phyloP scores from a whole-genome alignment of 2,329 filamentous ascomycete species.

The Arthrinium phaeospermum region DNA sequence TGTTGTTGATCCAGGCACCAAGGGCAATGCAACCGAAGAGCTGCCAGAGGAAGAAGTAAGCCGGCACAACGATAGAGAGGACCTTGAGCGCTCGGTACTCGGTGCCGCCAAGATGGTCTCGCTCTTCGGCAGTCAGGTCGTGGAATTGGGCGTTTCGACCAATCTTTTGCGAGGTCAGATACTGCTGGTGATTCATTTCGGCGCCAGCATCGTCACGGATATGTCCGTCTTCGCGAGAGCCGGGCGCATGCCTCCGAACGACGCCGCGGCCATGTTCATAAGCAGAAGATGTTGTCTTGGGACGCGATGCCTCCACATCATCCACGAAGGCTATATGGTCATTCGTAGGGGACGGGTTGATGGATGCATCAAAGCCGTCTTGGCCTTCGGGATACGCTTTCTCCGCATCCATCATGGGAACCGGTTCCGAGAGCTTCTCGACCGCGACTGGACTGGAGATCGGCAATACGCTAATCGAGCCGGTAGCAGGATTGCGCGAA shows the following conservation, averaged over 20 bases:
- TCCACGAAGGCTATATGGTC: constrained; percentile 23
- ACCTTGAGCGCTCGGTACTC: constrained; percentile 58
- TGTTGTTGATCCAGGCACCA: constrained; percentile 53
- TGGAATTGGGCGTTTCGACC: constrained; percentile 56
- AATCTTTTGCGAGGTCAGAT: constrained; percentile 32
- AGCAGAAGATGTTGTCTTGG: constrained; percentile 11
- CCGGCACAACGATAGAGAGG: constrained; percentile 54
- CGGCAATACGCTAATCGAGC: constrained; percentile 6
- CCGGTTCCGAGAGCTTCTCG: constrained; percentile 19
- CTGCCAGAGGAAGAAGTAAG: constrained; percentile 62
- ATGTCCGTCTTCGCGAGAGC: not conserved
- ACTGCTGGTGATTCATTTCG: constrained; percentile 19
- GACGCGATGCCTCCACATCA: not conserved
- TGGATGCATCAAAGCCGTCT: not conserved
- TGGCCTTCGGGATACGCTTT: not conserved
- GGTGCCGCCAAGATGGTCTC: constrained; percentile 56
- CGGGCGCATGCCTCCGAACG: not conserved
- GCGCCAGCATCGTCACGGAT: not conserved
- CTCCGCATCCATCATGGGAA: not conserved
- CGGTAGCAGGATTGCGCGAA: not conserved
- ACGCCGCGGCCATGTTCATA: not conserved
- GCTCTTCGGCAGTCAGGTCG: constrained; percentile 52
- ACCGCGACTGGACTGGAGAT: constrained; percentile 23
- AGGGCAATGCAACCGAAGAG: constrained; percentile 63
- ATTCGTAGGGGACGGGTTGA: not conserved